phyloP scores from a whole-genome alignment of 108 stramenopile genomes.

The Cyclotella sp. region DNA sequence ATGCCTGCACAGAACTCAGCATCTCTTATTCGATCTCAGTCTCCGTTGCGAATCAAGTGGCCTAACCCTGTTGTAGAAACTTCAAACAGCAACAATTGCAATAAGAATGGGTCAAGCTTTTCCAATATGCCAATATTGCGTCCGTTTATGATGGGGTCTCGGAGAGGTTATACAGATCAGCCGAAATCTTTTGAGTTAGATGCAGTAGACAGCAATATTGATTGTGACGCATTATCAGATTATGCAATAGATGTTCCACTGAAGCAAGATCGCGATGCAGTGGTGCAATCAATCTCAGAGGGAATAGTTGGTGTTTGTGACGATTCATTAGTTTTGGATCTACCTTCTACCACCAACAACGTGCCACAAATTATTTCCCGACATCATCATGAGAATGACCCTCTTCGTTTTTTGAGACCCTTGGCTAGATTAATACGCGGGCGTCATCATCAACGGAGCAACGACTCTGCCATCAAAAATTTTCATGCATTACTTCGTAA shows the following conservation, averaged over 20 bases:
- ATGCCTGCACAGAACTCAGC: not conserved
- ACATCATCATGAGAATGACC: not conserved
- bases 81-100: not conserved
- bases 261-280: conserved; percentile 24
- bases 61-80: not conserved
- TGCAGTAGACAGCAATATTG: not conserved
- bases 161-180: conserved; percentile 30
- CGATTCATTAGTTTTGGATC: conserved; percentile 14
- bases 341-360: not conserved
- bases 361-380: not conserved
- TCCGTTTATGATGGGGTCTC: conserved; percentile 36
- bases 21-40: not conserved
- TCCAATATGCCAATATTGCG: conserved; percentile 28
- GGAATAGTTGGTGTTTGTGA: conserved; percentile 30
- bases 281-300: conserved; percentile 39
- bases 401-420: conserved; percentile 1
- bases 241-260: conserved; percentile 2
- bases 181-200: not conserved
- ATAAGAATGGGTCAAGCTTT: conserved; percentile 7
- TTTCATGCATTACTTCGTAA: conserved; percentile 34
- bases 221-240: not conserved
- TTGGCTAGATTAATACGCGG: conserved; percentile 7
- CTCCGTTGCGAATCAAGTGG: not conserved
- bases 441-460: not conserved
- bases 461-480: conserved; percentile 14